A percentile compares a stretch with the other conserved stretches of the same genome.
Evolutionary conservation across 2,329 filamentous ascomycete genomes (phyloP).

Genomic region (Cadophora luteo-olivacea): DNA sequence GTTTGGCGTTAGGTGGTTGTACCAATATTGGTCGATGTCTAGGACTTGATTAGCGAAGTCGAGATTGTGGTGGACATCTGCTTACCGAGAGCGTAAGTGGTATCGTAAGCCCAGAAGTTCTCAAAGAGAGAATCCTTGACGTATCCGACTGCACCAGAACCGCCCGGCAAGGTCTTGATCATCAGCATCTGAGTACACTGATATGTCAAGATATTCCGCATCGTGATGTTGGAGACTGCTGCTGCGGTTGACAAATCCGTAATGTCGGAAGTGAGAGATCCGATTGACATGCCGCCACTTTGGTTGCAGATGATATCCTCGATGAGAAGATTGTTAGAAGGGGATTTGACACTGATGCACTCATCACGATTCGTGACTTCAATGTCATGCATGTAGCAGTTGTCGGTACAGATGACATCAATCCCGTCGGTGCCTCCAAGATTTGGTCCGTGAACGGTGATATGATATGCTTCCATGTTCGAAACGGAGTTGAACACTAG

Average conservation of each 20-base stretch:
- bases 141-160: constrained; percentile 44
- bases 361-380: constrained; percentile 48
- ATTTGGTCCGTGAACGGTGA: constrained; percentile 47
- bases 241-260: constrained; percentile 14
- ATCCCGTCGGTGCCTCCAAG: constrained; percentile 48
- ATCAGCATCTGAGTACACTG: constrained; percentile 47
- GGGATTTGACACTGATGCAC: constrained; percentile 48
- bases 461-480: constrained; percentile 48
- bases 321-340: constrained; percentile 46
- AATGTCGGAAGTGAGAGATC: constrained; percentile 39
- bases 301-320: constrained; percentile 48
- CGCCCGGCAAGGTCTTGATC: constrained; percentile 50
- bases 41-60: not conserved
- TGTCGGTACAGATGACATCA: constrained; percentile 45
- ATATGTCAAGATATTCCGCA: constrained; percentile 47
- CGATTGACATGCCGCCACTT: constrained; percentile 48
- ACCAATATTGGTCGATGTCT: constrained; percentile 42
- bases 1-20: constrained; percentile 36
- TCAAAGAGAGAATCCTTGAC: constrained; percentile 47
- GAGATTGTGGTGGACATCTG: not conserved
- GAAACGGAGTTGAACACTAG: constrained; percentile 46
- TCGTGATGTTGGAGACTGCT: constrained; percentile 33
- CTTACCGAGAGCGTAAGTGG: constrained; percentile 36
- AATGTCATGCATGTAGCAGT: constrained; percentile 48
- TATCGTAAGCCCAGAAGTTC: constrained; percentile 39